phyloP scores from a whole-genome alignment of 2,329 filamentous ascomycete genomes.

The Colletotrichum godetiae region DNA sequence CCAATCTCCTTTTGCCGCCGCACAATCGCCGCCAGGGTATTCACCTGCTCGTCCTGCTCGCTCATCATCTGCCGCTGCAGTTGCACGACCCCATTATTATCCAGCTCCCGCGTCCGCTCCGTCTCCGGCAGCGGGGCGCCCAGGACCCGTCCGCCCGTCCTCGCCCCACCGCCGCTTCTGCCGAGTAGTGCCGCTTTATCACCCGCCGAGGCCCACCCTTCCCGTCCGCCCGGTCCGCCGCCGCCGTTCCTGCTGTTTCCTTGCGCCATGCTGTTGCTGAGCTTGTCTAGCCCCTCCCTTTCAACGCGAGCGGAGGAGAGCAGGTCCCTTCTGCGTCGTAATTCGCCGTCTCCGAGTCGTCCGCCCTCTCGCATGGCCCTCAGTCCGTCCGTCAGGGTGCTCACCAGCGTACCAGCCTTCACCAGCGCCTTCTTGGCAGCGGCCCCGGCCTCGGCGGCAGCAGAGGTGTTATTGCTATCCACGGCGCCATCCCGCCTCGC shows the following conservation, averaged over 20 bases:
- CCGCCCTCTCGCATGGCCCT: conserved; percentile 64
- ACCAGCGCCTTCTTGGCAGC: conserved; percentile 81
- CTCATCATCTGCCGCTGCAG: conserved; percentile 80
- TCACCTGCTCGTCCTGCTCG: conserved; percentile 80
- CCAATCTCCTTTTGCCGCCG: conserved; percentile 82
- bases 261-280: conserved; percentile 66
- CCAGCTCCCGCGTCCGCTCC: conserved; percentile 79
- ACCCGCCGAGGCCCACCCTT: conserved; percentile 59
- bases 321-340: conserved; percentile 77
- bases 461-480: conserved; percentile 52
- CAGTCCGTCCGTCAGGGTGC: conserved; percentile 74
- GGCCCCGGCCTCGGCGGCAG: conserved; percentile 71
- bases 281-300: conserved; percentile 78
- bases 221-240: conserved; percentile 59
- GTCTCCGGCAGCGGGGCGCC: conserved; percentile 81
- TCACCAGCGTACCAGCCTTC: conserved; percentile 73
- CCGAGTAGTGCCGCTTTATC: conserved; percentile 64
- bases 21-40: conserved; percentile 75
- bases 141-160: conserved; percentile 71
- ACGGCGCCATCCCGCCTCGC: conserved; percentile 71
- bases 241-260: conserved; percentile 45
- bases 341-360: conserved; percentile 78
- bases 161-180: conserved; percentile 41
- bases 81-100: conserved; percentile 79
- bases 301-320: conserved; percentile 78